Percentiles rank a stretch among this genome's conserved stretches.
phyloP scores from a whole-genome alignment of 2,329 filamentous ascomycete species.

The Pestalotiopsis sp. region DNA sequence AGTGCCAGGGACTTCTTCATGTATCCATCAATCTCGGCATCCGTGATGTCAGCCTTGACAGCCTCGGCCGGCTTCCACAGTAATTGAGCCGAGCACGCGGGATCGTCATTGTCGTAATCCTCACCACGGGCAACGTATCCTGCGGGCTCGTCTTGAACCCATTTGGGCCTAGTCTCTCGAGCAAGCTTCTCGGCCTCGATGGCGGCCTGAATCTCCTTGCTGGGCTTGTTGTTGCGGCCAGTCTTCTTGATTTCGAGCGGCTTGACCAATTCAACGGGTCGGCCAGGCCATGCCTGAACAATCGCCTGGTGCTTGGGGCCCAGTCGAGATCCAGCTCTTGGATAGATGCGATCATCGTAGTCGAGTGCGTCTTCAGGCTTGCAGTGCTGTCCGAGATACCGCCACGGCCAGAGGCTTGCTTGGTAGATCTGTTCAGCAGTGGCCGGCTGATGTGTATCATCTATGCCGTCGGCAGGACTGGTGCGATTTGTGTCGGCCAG shows the following conservation, averaged over 20 bases:
- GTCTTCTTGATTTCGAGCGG: conserved; percentile 83
- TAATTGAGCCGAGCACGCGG: conserved; percentile 73
- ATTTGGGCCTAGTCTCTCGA: conserved; percentile 83
- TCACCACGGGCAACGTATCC: conserved; percentile 87
- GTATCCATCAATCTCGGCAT: conserved; percentile 73
- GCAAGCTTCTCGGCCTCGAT: conserved; percentile 81
- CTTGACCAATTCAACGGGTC: conserved; percentile 88
- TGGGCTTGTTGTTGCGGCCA: conserved; percentile 76
- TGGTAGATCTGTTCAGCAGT: conserved; percentile 90
- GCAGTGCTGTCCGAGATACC: conserved; percentile 94
- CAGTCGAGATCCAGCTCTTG: conserved; percentile 88
- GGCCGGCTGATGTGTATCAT: conserved; percentile 55
- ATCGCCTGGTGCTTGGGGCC: conserved; percentile 91
- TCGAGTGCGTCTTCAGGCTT: conserved; percentile 93
- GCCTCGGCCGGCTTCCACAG: conserved; percentile 77
- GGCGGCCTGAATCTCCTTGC: conserved; percentile 78
- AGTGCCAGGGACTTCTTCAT: conserved; percentile 70
- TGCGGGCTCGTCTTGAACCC: conserved; percentile 87
- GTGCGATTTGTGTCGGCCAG: conserved; percentile 61
- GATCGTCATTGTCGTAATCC: conserved; percentile 71
- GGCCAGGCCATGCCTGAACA: conserved; percentile 82
- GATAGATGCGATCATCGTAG: conserved; percentile 97
- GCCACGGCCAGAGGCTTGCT: conserved; percentile 93
- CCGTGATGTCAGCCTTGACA: conserved; percentile 44
- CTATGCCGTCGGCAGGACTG: conserved; percentile 65